Conservation (phyloP, 2,329 filamentous ascomycete species). For the Escovopsis sp. region DNA sequence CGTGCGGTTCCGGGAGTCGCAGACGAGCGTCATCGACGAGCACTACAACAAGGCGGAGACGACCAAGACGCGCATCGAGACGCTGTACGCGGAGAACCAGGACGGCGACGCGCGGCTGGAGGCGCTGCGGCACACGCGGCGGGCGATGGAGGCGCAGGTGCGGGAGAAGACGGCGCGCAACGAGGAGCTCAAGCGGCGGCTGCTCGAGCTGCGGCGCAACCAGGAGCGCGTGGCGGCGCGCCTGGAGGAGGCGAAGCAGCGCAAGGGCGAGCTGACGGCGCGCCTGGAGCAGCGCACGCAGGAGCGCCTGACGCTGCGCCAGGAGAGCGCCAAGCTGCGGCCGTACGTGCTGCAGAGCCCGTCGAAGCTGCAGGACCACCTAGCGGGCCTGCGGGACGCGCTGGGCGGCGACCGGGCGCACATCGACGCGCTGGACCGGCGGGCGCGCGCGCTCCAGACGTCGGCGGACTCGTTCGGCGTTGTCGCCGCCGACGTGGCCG, state of each 20-base stretch:
- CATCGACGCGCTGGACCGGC: conserved; percentile 75
- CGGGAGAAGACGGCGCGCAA: conserved; percentile 75
- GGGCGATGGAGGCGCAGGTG: conserved; percentile 66
- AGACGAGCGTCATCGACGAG: conserved; percentile 77
- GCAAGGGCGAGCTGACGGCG: conserved; percentile 61
- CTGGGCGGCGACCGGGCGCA: conserved; percentile 65
- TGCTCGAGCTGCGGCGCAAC: conserved; percentile 65
- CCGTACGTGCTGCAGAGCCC: conserved; percentile 89
- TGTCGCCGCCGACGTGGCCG: conserved; percentile 69
- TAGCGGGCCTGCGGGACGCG: conserved; percentile 69
- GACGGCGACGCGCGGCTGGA: conserved; percentile 67
- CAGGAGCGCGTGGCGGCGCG: conserved; percentile 74
- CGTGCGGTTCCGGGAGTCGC: conserved; percentile 87
- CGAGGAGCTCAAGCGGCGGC: conserved; percentile 67
- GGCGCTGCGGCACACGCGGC: conserved; percentile 66
- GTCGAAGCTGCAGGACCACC: conserved; percentile 61
- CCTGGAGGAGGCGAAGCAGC: conserved; percentile 67
- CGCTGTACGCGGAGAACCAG: conserved; percentile 72
- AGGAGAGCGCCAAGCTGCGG: conserved; percentile 76
- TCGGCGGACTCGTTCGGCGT: conserved; percentile 80
- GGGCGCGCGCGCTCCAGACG: conserved; percentile 80
- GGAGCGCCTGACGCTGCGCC: conserved; percentile 52
- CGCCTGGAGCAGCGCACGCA: conserved; percentile 58
- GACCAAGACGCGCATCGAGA: conserved; percentile 76
- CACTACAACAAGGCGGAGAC: conserved; percentile 84